Conservation (phyloP, 2,329 filamentous ascomycete genomes). For the Gremmenia infestans region DNA sequence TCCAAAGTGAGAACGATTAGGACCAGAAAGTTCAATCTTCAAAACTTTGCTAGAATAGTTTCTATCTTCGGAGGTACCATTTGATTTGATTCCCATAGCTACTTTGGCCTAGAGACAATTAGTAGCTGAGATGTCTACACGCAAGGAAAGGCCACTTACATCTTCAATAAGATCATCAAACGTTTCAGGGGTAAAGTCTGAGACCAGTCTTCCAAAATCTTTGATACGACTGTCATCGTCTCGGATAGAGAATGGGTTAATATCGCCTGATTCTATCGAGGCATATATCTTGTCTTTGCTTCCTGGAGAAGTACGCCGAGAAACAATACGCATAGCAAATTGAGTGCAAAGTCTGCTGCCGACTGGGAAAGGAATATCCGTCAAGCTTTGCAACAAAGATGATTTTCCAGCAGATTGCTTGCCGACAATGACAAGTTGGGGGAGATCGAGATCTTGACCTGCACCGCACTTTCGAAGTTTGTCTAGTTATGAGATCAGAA, state of each 20-base stretch:
- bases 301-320: conserved; percentile 28
- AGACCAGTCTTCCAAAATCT: conserved; percentile 8
- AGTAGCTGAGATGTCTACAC: neutral
- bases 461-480: conserved; percentile 32
- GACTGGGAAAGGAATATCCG: conserved; percentile 35
- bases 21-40: conserved; percentile 36
- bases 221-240: conserved; percentile 22
- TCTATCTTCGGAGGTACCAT: conserved; percentile 21
- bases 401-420: conserved; percentile 37
- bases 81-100: conserved; percentile 31
- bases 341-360: conserved; percentile 33
- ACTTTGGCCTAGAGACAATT: conserved; percentile 14
- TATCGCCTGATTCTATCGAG: conserved; percentile 24
- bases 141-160: conserved; percentile 16
- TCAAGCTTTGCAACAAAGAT: conserved; percentile 34
- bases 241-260: conserved; percentile 11
- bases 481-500: conserved; percentile 12
- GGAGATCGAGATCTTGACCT: conserved; percentile 30
- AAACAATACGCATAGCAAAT: conserved; percentile 36
- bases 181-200: conserved; percentile 25
- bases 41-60: conserved; percentile 37
- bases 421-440: conserved; percentile 37
- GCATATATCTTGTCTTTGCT: conserved; percentile 30
- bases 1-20: conserved; percentile 34
- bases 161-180: conserved; percentile 31